Evolutionary conservation across 2,329 filamentous ascomycete genomes (phyloP), one percentile per base, ranked within the genome.

Genomic region (Alternaria sp.): DNA sequence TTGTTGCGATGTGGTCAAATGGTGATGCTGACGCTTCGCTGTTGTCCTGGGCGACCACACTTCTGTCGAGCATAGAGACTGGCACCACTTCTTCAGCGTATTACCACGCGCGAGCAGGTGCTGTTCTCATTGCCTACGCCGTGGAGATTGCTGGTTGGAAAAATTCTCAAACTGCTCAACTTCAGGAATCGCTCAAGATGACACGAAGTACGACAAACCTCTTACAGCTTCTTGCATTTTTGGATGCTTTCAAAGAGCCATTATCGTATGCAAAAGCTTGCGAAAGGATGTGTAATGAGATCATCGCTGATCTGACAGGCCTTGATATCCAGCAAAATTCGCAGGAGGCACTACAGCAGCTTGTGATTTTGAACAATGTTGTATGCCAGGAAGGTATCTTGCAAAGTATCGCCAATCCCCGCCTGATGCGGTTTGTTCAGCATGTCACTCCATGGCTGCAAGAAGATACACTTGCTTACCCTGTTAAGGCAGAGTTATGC

Each of bases 371-470:
- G 17, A 88, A 88, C 65, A 75, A 81, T 28, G 76, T 88, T 4
- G 66, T 87, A 24, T 79, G 77, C 3, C 81, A 84, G 56, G 80
- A 82, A 34, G 77, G 78, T 7, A 78, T 84, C 21, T 73, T 80
- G 4, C 75, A 81, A 6, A 80, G 74, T 24, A 81, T 86, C n/a
- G 79, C 81, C 1, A 83, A 82, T 53, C 86, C 93, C 69, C 85
- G 93, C 24, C 78, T 95, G 3, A 87, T 97, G 0, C 95, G 97
- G 78, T 88, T 94, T 8, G 86, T 94, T 40, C 91, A 90, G 71
- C 89, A 93, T 62, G 83, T 97, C 7, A 84, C 90, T 0, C 84
- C 86, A 8, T 93, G 90, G 86, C 79, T 93, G 0, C 84, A 88
- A 13, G 81, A 81, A 0, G 73, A 80, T 0, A 78, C 82, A 14